These are phyloP conservation scores for Malus hybrid DNA, from an alignment of 331 rosid species.

Conservation along the genomic window DNA sequence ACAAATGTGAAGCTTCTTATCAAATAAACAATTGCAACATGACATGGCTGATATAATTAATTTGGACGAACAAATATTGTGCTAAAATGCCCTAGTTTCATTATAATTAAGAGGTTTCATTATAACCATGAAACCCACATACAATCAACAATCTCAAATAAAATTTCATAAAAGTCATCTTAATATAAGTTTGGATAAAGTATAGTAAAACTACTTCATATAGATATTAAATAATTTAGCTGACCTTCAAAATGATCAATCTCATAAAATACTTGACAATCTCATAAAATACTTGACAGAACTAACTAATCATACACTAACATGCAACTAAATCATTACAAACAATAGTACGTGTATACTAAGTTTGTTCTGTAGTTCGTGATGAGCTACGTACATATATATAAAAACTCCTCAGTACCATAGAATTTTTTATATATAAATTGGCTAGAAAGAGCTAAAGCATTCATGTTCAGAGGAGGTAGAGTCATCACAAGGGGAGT, in stretches of 20 bases:
- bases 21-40: too few relatives aligned
- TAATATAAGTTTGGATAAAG: too few relatives aligned
- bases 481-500: constrained; percentile 87
- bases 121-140: background rate
- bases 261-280: background rate
- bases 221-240: too few relatives aligned
- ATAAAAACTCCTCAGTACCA: too few relatives aligned
- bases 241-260: background rate
- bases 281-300: background rate
- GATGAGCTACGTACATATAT: background rate
- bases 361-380: background rate
- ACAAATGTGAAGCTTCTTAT: too few relatives aligned
- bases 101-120: background rate
- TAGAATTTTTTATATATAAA: background rate
- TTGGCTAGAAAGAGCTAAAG: constrained; percentile 58
- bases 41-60: too few relatives aligned
- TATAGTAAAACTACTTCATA: too few relatives aligned
- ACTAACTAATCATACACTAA: background rate
- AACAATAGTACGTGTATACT: background rate
- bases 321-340: background rate
- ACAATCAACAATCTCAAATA: background rate
- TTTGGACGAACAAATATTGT: too few relatives aligned
- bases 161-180: background rate
- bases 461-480: constrained; percentile 91
- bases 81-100: background rate